Evolutionary conservation across 108 stramenopile species (phyloP), one percentile per base, ranked within the genome.

Genomic region (Conticribra guillardii): DNA sequence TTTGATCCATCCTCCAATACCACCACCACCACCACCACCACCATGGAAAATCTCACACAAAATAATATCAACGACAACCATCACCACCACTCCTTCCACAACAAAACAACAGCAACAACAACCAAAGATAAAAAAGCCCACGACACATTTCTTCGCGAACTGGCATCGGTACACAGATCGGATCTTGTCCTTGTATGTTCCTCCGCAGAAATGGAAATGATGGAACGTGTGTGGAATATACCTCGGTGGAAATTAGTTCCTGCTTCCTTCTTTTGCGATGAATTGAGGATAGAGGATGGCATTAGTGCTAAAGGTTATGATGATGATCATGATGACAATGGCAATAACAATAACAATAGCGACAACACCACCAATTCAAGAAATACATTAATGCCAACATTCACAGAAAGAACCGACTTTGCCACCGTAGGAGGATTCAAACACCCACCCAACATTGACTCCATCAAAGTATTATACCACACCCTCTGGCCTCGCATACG

Each of bases 401-500:
- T 33, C 16, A 34, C 44, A 41, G 45, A 61, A 16, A 32, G 55
- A 46, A 33, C 30, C 44, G 60, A 62, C 45, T 62, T 62, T 47
- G 60, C 46, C 7, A 62, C 46, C 3, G 45, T 62, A 22, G 60
- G 60, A 26, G 60, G 60, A 44, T 92, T 90, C 62, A 76, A 70
- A 28, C 93, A 94, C 62, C 63, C 60, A 3, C 93, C 93, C 21
- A 94, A 94, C 64, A 73, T 82, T 5, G 93, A 94, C 68, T 85
- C 90, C 17, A 71, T 87, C 8, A 67, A 67, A 16, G n/a, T 86
- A 31, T 61, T 89, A 15, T 29, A 69, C 18, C 55, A 71, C 33
- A 15, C 34, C 24, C 32, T 94, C 9, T 94, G 93, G 93, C 93
- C 93, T 29, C 31, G 37, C 23, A 81, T 93, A 51, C 79, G 86